These are phyloP conservation scores for Sporothrix curviconia DNA, from an alignment of 2,329 filamentous ascomycete species.

Conservation along the genomic window DNA sequence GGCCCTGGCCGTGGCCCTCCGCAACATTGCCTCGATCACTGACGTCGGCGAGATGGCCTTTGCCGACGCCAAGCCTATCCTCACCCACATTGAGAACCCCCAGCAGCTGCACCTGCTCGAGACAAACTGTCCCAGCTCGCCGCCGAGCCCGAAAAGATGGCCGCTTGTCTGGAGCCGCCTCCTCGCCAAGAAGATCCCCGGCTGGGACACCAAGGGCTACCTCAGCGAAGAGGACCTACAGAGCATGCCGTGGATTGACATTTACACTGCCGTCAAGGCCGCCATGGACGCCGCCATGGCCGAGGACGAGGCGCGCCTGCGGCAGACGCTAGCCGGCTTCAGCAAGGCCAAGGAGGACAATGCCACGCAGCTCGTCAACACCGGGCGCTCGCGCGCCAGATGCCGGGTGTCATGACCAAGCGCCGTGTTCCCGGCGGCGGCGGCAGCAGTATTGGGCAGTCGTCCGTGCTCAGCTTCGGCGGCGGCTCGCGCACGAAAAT, in stretches of 20 bases:
- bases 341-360: conserved; percentile 52
- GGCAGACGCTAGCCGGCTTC: conserved; percentile 50
- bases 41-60: conserved; percentile 69
- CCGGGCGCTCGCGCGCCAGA: conserved; percentile 25
- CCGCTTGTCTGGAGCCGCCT: conserved; percentile 72
- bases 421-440: conserved; percentile 14
- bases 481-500: conserved; percentile 47
- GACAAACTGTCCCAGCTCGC: conserved; percentile 68
- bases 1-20: conserved; percentile 44
- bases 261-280: conserved; percentile 60
- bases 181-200: conserved; percentile 70
- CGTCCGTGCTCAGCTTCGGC: conserved; percentile 36
- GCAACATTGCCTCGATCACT: conserved; percentile 50
- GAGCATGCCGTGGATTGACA: conserved; percentile 61
- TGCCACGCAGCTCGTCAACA: conserved; percentile 50
- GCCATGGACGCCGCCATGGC: conserved; percentile 50
- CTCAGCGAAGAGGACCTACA: conserved; percentile 52
- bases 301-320: conserved; percentile 52
- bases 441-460: conserved; percentile 23
- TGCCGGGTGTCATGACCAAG: conserved; percentile 25
- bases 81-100: conserved; percentile 65
- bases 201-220: conserved; percentile 56
- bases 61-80: conserved; percentile 57
- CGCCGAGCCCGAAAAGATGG: conserved; percentile 57
- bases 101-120: conserved; percentile 71